Percentiles rank a stretch among this genome's conserved stretches.
These are phyloP conservation scores for Microglena sp. DNA, from an alignment of 139 green algal genomes.

Conservation along the genomic window DNA sequence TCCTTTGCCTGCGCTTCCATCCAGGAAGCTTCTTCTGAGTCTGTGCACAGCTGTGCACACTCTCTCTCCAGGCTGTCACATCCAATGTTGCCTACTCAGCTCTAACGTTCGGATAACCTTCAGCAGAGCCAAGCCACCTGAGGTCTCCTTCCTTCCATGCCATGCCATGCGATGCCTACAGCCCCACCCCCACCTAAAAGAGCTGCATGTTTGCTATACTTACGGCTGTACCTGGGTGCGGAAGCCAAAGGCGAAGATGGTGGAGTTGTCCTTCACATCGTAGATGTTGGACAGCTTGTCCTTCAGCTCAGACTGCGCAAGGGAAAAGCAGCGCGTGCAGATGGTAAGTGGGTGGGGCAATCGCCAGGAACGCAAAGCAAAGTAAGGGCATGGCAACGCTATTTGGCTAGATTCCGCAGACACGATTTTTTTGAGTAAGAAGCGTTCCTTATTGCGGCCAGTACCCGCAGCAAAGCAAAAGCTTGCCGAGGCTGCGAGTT, in stretches of 20 bases:
- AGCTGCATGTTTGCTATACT: not conserved
- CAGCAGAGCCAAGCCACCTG: no score
- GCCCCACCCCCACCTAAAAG: not conserved
- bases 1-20: no score
- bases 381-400: not conserved
- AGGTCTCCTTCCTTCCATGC: not conserved
- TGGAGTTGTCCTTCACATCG: slow-evolving; percentile 78
- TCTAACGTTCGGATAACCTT: no score
- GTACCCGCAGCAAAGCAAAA: not conserved
- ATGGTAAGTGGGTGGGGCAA: not conserved
- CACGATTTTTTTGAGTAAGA: not conserved
- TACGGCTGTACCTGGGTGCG: slow-evolving; percentile 67
- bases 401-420: not conserved
- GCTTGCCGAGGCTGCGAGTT: not conserved
- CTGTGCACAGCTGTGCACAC: no score
- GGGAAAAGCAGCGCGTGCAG: not conserved
- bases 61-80: no score
- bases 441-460: no score
- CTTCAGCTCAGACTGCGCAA: slow-evolving; percentile 71
- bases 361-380: not conserved
- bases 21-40: no score
- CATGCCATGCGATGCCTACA: slow-evolving; percentile 1
- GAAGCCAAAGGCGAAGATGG: slow-evolving; percentile 94
- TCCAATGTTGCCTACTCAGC: no score
- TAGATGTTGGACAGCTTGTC: slow-evolving; percentile 96